Evolutionary conservation across 23 red algal species (phyloP).

Genomic region (Gracilaria gracilis): DNA sequence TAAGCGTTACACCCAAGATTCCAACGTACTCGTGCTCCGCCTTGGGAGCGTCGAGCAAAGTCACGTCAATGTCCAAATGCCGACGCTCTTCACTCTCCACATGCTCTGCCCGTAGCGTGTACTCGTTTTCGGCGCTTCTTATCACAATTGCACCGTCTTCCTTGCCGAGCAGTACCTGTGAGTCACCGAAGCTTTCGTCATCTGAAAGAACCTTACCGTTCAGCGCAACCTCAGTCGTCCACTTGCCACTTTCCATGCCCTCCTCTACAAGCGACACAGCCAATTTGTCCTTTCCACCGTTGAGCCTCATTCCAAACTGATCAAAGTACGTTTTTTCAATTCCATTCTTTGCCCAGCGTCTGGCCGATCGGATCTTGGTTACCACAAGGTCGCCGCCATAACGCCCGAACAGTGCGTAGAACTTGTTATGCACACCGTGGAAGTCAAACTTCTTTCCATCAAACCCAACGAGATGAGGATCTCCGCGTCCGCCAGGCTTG

Average conservation of each 20-base stretch:
- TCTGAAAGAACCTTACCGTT: neutral
- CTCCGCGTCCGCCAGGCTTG: constrained; percentile 34
- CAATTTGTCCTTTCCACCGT: neutral
- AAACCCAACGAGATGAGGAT: constrained; percentile 49
- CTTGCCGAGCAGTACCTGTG: neutral
- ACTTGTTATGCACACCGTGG: constrained; percentile 14
- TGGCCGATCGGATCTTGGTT: constrained; percentile 21
- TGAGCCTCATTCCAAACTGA: neutral
- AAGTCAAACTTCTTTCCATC: constrained; percentile 32
- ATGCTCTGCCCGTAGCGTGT: neutral
- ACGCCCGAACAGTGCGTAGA: constrained; percentile 38
- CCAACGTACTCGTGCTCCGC: neutral
- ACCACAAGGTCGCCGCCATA: constrained; percentile 23
- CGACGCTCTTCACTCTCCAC: neutral
- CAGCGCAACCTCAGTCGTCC: neutral
- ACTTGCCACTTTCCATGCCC: neutral
- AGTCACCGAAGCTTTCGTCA: neutral
- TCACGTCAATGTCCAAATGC: constrained; percentile 36
- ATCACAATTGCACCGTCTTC: neutral
- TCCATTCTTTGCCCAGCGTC: constrained; percentile 15
- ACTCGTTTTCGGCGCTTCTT: neutral
- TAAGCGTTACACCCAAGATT: constrained; percentile 20
- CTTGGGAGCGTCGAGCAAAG: neutral
- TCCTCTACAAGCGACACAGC: constrained; percentile 5
- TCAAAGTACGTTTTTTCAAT: constrained; percentile 48